Percentiles rank a stretch among this genome's conserved stretches.
phyloP scores from a whole-genome alignment of 2,329 filamentous ascomycete species.

The Xylaria sp. region DNA sequence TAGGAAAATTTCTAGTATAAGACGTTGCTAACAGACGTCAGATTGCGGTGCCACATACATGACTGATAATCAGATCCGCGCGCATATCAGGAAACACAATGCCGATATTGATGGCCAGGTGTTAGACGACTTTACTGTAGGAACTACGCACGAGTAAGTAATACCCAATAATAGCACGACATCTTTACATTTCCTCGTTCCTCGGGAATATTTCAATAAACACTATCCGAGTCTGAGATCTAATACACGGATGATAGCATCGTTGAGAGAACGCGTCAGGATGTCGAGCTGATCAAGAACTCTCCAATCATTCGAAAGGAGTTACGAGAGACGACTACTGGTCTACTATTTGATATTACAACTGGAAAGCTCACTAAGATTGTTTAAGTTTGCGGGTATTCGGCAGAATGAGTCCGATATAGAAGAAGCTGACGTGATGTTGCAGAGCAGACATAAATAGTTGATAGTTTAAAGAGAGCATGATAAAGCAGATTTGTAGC shows the following conservation, averaged over 20 bases:
- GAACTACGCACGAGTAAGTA: constrained; percentile 19
- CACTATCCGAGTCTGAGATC: neutral
- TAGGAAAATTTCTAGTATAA: neutral
- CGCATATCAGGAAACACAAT: constrained; percentile 25
- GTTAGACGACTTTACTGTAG: constrained; percentile 2
- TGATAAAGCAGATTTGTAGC: neutral
- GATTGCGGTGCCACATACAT: constrained; percentile 29
- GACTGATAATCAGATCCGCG: constrained; percentile 18
- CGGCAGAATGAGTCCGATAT: neutral
- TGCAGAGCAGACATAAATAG: neutral
- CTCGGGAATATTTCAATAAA: neutral
- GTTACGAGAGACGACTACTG: constrained; percentile 1
- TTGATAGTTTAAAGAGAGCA: neutral
- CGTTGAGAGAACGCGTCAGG: constrained; percentile 8
- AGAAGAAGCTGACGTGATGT: neutral
- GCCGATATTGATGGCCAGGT: constrained; percentile 10
- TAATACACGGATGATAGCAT: neutral
- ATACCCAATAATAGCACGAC: neutral
- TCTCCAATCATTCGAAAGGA: constrained; percentile 21
- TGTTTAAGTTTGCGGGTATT: neutral
- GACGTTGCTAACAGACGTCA: neutral
- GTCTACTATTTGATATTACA: constrained; percentile 18
- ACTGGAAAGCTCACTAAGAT: constrained; percentile 21
- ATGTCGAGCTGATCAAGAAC: constrained; percentile 11
- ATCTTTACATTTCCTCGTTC: neutral